Conservation (phyloP, 176 grass and related monocot species). For the Avena eriantha region DNA sequence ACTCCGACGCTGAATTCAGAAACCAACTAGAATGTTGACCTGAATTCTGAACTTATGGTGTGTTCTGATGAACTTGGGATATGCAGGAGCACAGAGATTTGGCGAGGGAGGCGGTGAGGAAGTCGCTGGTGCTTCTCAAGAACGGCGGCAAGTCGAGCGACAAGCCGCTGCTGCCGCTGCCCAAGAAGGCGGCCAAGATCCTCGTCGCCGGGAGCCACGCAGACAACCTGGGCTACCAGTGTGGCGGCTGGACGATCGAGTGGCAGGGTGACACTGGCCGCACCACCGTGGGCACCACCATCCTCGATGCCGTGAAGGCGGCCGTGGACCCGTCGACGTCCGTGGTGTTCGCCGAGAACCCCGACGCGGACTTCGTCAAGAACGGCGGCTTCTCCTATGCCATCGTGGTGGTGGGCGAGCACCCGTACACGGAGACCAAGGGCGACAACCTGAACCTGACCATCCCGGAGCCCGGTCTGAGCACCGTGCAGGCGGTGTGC, state of each 20-base stretch:
- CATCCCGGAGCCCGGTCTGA: conserved; percentile 79
- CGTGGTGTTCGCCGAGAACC: conserved; percentile 87
- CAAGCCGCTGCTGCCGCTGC: conserved; percentile 66
- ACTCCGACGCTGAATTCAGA: not conserved
- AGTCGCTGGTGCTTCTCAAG: conserved; percentile 94
- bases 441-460: conserved; percentile 96
- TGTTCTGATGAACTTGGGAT: not conserved
- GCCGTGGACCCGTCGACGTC: conserved; percentile 76
- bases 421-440: conserved; percentile 82
- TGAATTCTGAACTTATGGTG: not conserved
- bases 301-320: conserved; percentile 80
- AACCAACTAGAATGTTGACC: not conserved
- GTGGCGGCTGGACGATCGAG: conserved; percentile 95
- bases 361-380: conserved; percentile 66
- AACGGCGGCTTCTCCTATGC: conserved; percentile 82
- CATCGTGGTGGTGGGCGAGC: conserved; percentile 83
- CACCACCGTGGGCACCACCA: conserved; percentile 80
- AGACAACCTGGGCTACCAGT: conserved; percentile 96
- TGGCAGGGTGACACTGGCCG: conserved; percentile 77
- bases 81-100: conserved; percentile 83
- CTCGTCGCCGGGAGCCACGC: conserved; percentile 92
- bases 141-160: conserved; percentile 70
- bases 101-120: conserved; percentile 86
- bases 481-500: conserved; percentile 78
- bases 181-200: conserved; percentile 88